These are phyloP conservation scores for Aristolochia contorta DNA, from an alignment of 164 flowering plant species.

Conservation along the genomic window DNA sequence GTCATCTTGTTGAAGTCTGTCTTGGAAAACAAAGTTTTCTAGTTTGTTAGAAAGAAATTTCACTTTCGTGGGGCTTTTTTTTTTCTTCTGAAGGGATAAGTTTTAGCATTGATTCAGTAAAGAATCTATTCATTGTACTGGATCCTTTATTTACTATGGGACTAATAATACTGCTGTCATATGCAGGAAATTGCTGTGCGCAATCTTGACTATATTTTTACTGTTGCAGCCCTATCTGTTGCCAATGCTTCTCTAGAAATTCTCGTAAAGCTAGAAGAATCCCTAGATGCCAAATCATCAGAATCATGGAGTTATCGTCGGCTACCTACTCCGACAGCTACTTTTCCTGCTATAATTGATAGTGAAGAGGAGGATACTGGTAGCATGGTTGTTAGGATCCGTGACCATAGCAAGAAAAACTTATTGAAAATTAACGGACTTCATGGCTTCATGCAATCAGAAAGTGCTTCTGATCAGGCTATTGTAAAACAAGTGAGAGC, in stretches of 20 bases:
- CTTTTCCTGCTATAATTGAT: conserved; percentile 63
- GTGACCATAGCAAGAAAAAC: conserved; percentile 26
- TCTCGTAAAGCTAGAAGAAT: conserved; percentile 67
- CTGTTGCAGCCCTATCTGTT: conserved; percentile 57
- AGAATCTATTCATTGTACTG: neutral
- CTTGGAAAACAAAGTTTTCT: no score
- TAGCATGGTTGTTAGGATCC: conserved; percentile 37
- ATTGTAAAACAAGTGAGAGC: conserved; percentile 60
- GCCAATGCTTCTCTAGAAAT: conserved; percentile 60
- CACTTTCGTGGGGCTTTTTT: no score
- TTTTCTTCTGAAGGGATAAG: no score
- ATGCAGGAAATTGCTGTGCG: conserved; percentile 86
- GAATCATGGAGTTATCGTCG: conserved; percentile 86
- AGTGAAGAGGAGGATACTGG: conserved; percentile 78
- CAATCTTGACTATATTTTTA: conserved; percentile 76
- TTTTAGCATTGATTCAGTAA: no score
- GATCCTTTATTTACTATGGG: neutral
- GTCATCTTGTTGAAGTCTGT: no score
- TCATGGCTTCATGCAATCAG: conserved; percentile 53
- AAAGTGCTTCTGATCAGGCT: conserved; percentile 38
- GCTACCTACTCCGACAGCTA: conserved; percentile 89
- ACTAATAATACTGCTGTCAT: neutral
- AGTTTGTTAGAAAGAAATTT: no score
- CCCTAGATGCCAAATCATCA: conserved; percentile 64
- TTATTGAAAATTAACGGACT: conserved; percentile 14